Base-by-base conservation (phyloP, 352 stramenopile species). In the Phytophthora sojae region DNA sequence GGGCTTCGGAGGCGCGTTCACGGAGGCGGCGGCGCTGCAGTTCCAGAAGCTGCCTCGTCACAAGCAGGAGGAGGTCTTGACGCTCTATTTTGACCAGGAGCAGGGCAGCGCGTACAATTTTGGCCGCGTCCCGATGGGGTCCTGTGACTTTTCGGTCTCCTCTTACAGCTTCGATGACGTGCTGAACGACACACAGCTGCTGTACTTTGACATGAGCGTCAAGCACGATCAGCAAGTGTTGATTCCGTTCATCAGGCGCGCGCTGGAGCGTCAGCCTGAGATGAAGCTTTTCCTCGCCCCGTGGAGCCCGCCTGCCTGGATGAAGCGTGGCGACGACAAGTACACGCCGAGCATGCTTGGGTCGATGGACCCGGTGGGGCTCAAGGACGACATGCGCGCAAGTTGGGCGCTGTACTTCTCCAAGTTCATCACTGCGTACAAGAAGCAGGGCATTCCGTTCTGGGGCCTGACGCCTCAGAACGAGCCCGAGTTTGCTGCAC, bases 1-100 rank as follows among this genome's bases (percentile, higher is more conserved):
- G 56, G 95, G 95, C 44, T 98, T 98, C 76, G 73, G 95, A 21
- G 95, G 93, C 15, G 94, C 95, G 0, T 98, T 98, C 66, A 98
- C 95, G 3, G 95, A 98, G 63, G 87, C 92, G 14, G 80, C 94
- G n/a, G 87, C 89, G 7, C 74, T 97, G 53, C 90, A 98, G 67
- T 96, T 98, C 61, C 65, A 78, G 0, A 95, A 94, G 65, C 70
- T 98, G 44, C 76, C 93, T 9, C 47, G 37, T 4, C 73, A 83
- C 17, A 89, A 95, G 57, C 90, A 98, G 69, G 81, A 97, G 39
- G 72, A 97, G 61, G 75, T 97, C 14, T 51, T 98, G 29, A 86
- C 84, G 65, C 75, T 97, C 52, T 97, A 97, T 74, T 98, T 97
- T 68, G 85, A 91, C 76, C 73, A 90, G 57, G 49, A 88, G 7